These are phyloP conservation scores for Echinochloa phyllopogon DNA, from an alignment of 176 grass and related monocot species.

Conservation along the genomic window DNA sequence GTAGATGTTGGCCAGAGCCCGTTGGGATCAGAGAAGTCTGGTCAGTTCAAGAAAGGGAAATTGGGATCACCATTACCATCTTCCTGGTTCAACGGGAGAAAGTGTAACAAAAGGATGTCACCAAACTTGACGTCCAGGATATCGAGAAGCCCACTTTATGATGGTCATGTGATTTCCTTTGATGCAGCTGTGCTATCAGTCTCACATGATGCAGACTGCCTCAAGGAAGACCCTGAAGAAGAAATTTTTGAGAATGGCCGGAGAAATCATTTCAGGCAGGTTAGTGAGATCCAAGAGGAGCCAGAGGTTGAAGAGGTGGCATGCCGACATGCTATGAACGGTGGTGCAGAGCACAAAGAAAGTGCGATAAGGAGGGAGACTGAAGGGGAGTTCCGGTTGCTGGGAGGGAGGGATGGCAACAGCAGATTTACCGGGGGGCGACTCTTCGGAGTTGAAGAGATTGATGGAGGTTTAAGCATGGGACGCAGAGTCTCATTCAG, in stretches of 20 bases:
- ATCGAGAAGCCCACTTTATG: conserved; percentile 82
- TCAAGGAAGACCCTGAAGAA: conserved; percentile 67
- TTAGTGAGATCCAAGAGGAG: conserved; percentile 92
- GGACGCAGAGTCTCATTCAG: conserved; percentile 88
- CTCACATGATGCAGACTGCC: conserved; percentile 74
- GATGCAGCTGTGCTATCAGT: conserved; percentile 96
- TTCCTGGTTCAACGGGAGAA: conserved; percentile 88
- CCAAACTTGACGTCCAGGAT: conserved; percentile 61
- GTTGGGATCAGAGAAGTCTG: conserved; percentile 69
- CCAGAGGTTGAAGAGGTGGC: conserved; percentile 65
- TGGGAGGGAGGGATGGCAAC: conserved; percentile 85
- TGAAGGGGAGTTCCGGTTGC: conserved; percentile 91
- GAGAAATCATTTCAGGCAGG: conserved; percentile 66
- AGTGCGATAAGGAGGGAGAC: conserved; percentile 98
- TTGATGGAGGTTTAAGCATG: conserved; percentile 65
- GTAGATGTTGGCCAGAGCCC: conserved; percentile 92
- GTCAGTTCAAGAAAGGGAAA: conserved; percentile 81
- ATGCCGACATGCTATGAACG: conserved; percentile 51
- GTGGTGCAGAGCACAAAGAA: conserved; percentile 61
- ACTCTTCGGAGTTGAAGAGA: conserved; percentile 75
- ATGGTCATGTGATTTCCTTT: conserved; percentile 89
- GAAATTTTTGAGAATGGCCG: conserved; percentile 56
- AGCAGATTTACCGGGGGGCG: conserved; percentile 69
- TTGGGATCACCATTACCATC: conserved; percentile 88
- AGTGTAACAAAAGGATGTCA: conserved; percentile 78